Evolutionary conservation across 2,329 filamentous ascomycete species (phyloP), one percentile per base, ranked within the genome.

Genomic region (Cucurbitaria berberidis): DNA sequence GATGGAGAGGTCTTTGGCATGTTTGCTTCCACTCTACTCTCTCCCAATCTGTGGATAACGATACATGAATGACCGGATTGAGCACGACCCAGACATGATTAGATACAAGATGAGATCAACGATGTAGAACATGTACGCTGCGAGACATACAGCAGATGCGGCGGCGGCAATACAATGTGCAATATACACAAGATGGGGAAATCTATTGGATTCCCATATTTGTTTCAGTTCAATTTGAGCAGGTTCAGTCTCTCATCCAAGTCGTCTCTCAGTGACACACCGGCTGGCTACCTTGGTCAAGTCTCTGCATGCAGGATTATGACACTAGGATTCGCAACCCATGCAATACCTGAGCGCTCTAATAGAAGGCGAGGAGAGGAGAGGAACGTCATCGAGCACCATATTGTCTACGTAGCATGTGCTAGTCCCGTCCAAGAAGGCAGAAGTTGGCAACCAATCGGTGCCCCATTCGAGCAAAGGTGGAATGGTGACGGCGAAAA

Each of bases 361-460:
- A n/a, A n/a, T n/a, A n/a, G n/a, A n/a, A n/a, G n/a, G n/a, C n/a
- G n/a, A n/a, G n/a, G n/a, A n/a, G n/a, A n/a, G n/a, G n/a, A n/a
- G n/a, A n/a, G n/a, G n/a, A 38, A 45, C 50, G 53, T 57, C 53
- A 51, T 57, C 42, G 24, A 51, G 27, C 45, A 56, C 39, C 30
- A 13, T n/a, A 10, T 19, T 52, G 49, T 47, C 46, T 27, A 36
- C 21, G 24, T 51, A 35, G 19, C 44, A 30, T 43, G 47, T 51
- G 49, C 36, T 11, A 50, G 16, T 19, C 32, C 38, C 42, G 26
- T 27, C 38, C 30, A 47, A 56, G 40, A 39, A 54, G 46, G 51
- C 43, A 40, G 46, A 16, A 22, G 27, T 38, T 18, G 41, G 44
- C 39, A 27, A 16, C 57, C 53, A 57, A 59, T 59, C 45, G 50